These are phyloP conservation scores for Pseudopyrenochaeta lycopersici DNA, from an alignment of 2,329 filamentous ascomycete genomes.

Conservation along the genomic window DNA sequence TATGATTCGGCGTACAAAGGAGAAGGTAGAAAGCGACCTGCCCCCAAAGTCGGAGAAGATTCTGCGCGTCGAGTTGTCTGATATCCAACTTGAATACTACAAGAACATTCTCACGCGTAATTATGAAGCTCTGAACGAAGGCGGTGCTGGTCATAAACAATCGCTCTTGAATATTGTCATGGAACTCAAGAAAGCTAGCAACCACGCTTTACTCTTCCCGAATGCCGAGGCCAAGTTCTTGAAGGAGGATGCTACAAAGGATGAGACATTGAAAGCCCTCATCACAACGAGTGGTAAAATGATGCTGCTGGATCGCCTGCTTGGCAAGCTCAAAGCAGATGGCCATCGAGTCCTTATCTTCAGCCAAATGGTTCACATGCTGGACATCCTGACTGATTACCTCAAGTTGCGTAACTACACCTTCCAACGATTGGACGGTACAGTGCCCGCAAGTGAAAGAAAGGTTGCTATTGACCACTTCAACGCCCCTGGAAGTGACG, in stretches of 20 bases:
- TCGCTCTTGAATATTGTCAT: conserved; percentile 98
- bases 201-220: conserved; percentile 97
- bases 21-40: conserved; percentile 95
- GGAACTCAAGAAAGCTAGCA: conserved; percentile 99
- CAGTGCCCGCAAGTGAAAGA: conserved; percentile 85
- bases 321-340: conserved; percentile 91
- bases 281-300: conserved; percentile 99
- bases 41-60: conserved; percentile 99
- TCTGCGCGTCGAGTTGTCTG: conserved; percentile 94
- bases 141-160: conserved; percentile 88
- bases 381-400: conserved; percentile 95
- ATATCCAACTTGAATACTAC: conserved; percentile 97
- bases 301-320: conserved; percentile 97
- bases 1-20: conserved; percentile 94
- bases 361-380: conserved; percentile 99
- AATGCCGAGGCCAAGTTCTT: conserved; percentile 91
- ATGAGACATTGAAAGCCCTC: conserved; percentile 89
- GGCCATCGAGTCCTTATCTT: conserved; percentile 97
- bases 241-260: conserved; percentile 79
- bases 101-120: conserved; percentile 98
- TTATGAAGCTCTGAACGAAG: conserved; percentile 92
- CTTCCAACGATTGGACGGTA: conserved; percentile 94
- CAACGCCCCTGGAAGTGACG: conserved; percentile 93
- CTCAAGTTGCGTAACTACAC: conserved; percentile 91
- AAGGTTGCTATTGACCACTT: conserved; percentile 98